phyloP scores from a whole-genome alignment of 805 yeast genomes.

The Lachancea lanzarotensis region DNA sequence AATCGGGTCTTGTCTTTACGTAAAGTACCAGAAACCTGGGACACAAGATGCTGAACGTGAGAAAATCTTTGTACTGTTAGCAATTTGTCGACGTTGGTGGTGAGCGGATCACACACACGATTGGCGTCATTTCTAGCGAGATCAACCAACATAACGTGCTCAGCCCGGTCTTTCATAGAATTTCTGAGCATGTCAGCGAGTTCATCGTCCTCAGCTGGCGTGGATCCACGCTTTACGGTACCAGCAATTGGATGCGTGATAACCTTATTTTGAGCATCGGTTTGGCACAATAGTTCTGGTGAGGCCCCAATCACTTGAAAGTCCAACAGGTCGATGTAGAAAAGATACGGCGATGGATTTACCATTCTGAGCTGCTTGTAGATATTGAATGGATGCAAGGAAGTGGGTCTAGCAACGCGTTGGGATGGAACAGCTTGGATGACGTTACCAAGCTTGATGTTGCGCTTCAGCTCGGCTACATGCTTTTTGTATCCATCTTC shows the following conservation, averaged over 20 bases:
- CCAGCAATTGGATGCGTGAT: conserved; percentile 98
- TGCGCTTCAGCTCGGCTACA: conserved; percentile 67
- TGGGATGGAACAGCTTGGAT: conserved; percentile 99
- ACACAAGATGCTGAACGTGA: conserved; percentile 94
- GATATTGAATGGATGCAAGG: conserved; percentile 92
- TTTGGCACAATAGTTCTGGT: conserved; percentile 86
- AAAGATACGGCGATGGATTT: conserved; percentile 95
- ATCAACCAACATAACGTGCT: conserved; percentile 97
- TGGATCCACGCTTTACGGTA: conserved; percentile 83
- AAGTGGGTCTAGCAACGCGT: conserved; percentile 91
- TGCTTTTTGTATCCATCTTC: conserved; percentile 86
- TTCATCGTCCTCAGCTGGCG: conserved; percentile 84
- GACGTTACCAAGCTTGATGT: conserved; percentile 85
- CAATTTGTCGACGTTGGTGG: conserved; percentile 82
- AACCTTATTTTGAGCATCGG: conserved; percentile 64
- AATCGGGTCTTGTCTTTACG: conserved; percentile 80
- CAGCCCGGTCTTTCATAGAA: conserved; percentile 90
- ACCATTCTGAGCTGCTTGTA: conserved; percentile 92
- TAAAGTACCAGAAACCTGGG: conserved; percentile 88
- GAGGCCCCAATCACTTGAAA: conserved; percentile 97
- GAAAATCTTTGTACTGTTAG: conserved; percentile 88
- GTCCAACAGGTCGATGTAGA: conserved; percentile 84
- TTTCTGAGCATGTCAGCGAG: conserved; percentile 67
- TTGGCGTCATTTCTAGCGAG: conserved; percentile 94
- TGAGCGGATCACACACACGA: conserved; percentile 81